Conservation (phyloP, 331 rosid species). For the Telfairia occidentalis region DNA sequence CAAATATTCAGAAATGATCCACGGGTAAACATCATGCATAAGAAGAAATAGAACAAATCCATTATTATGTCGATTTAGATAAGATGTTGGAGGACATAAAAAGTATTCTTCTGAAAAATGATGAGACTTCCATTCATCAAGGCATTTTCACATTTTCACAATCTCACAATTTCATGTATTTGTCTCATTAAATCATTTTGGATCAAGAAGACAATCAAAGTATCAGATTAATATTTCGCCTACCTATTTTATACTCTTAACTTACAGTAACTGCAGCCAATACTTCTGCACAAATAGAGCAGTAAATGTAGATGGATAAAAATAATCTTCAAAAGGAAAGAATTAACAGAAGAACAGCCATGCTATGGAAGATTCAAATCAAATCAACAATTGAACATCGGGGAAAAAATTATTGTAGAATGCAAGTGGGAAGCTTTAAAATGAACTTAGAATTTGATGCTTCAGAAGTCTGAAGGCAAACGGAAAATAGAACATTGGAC, state of each 20-base stretch:
- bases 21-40: not conserved
- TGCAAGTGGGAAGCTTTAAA: slow-evolving; percentile 1
- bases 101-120: not conserved
- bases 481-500: not conserved
- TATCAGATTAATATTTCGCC: not conserved
- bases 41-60: not conserved
- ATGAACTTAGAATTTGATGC: not conserved
- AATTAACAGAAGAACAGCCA: not conserved
- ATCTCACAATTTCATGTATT: not conserved
- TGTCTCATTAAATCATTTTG: not conserved
- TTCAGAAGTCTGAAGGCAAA: not conserved
- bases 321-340: not conserved
- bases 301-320: not conserved
- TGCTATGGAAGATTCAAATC: not conserved
- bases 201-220: not conserved
- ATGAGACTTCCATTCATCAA: not conserved
- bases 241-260: not conserved
- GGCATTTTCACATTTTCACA: not conserved
- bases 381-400: not conserved
- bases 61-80: not conserved
- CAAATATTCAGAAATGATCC: not conserved
- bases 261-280: not conserved
- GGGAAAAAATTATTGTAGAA: not conserved
- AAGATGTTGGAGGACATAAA: not conserved
- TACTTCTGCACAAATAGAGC: not conserved